phyloP scores from a whole-genome alignment of 2,329 filamentous ascomycete genomes.

The Penicillium sp. region DNA sequence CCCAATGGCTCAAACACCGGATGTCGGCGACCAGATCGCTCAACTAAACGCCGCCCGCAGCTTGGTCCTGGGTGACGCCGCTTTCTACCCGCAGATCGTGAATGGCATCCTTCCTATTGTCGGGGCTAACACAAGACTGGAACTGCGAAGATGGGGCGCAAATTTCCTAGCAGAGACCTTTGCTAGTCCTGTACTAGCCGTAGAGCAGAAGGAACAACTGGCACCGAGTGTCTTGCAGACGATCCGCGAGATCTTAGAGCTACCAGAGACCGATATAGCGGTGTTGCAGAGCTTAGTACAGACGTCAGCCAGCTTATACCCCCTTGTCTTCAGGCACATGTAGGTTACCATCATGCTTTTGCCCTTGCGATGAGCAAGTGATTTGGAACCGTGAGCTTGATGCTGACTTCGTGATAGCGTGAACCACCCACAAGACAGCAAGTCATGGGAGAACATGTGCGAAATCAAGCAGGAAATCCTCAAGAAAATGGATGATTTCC shows the following conservation, averaged over 20 bases:
- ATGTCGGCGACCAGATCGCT: constrained; percentile 74
- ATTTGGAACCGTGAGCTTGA: not conserved
- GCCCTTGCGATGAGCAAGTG: not conserved
- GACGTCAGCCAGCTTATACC: constrained; percentile 88
- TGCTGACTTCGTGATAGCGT: constrained; percentile 63
- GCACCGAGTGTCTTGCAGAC: constrained; percentile 76
- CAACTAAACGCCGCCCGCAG: constrained; percentile 90
- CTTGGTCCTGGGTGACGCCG: constrained; percentile 81
- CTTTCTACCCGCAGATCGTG: constrained; percentile 89
- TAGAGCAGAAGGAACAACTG: constrained; percentile 77
- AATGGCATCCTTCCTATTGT: constrained; percentile 92
- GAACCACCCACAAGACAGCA: constrained; percentile 77
- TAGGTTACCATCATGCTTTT: constrained; percentile 49
- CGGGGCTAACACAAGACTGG: constrained; percentile 70
- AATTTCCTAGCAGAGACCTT: constrained; percentile 97
- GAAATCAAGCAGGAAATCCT: constrained; percentile 88
- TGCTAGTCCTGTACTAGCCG: constrained; percentile 79
- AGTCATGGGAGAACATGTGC: constrained; percentile 84
- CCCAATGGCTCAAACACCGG: constrained; percentile 57
- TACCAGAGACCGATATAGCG: constrained; percentile 72
- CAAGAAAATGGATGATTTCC: constrained; percentile 79
- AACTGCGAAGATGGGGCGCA: constrained; percentile 91
- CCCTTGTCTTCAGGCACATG: constrained; percentile 90
- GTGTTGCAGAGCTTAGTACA: constrained; percentile 87
- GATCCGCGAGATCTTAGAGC: constrained; percentile 69